A percentile compares a stretch with the other conserved stretches of the same genome.
These are phyloP conservation scores for Colletotrichum higginsianum DNA, from an alignment of 2,329 filamentous ascomycete species.

Conservation along the genomic window DNA sequence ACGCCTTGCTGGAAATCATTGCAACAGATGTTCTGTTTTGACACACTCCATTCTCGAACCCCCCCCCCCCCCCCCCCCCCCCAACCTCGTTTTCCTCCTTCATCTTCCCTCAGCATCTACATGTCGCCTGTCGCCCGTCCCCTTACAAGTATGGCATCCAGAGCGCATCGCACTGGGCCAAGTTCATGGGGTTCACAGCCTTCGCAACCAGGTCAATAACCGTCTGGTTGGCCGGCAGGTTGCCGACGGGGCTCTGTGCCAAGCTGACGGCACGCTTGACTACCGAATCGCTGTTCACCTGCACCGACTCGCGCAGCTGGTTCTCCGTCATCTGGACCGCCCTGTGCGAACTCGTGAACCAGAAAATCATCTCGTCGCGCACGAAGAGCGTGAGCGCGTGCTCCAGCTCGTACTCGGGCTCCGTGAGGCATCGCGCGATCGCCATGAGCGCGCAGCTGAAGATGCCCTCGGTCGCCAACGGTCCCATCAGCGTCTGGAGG, in stretches of 20 bases:
- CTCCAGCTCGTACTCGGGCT: conserved; percentile 91
- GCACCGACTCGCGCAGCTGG: conserved; percentile 83
- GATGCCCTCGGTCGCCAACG: conserved; percentile 94
- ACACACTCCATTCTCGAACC: background rate
- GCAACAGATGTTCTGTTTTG: conserved; percentile 3
- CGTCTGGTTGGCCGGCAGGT: conserved; percentile 95
- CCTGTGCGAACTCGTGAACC: conserved; percentile 88
- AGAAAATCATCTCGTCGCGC: conserved; percentile 97
- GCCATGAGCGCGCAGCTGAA: conserved; percentile 97
- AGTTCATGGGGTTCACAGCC: conserved; percentile 91
- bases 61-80: background rate
- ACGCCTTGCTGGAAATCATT: conserved; percentile 41
- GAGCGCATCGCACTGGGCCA: conserved; percentile 89
- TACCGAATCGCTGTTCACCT: conserved; percentile 89
- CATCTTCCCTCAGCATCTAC: background rate
- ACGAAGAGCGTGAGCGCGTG: conserved; percentile 96
- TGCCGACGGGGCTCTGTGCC: conserved; percentile 82
- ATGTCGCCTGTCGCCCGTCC: background rate
- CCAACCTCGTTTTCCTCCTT: background rate
- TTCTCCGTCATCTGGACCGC: conserved; percentile 68
- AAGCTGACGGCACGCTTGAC: conserved; percentile 91
- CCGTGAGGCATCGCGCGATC: conserved; percentile 92
- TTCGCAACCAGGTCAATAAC: conserved; percentile 95
- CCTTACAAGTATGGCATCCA: conserved; percentile 96
- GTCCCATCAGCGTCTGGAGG: conserved; percentile 95